Evolutionary conservation across 257 asterid genomes (phyloP).

Genomic region (Nicotiana tomentosiformis): DNA sequence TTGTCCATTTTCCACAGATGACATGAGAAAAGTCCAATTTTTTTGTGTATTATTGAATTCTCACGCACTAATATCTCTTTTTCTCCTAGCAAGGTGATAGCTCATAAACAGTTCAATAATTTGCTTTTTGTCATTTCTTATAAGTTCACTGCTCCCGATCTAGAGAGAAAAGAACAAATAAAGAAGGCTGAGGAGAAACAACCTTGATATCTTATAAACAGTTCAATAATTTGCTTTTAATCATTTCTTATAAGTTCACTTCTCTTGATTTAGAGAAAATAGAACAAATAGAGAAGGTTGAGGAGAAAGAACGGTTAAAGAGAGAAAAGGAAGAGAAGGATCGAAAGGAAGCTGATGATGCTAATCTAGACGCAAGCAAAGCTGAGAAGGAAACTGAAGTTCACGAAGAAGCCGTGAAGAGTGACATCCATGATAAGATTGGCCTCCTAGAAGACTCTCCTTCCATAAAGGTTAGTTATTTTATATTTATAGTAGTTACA

Average conservation of each 20-base stretch:
- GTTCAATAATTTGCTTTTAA: not conserved
- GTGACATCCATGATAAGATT: conserved; percentile 34
- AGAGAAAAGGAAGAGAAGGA: conserved; percentile 79
- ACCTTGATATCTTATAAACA: not conserved
- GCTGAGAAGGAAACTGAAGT: conserved; percentile 30
- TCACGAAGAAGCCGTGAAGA: conserved; percentile 31
- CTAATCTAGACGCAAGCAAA: conserved; percentile 35
- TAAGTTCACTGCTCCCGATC: conserved; percentile 12
- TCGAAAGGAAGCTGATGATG: conserved; percentile 53
- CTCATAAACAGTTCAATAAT: not conserved
- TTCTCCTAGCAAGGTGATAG: not conserved
- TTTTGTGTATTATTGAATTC: not conserved
- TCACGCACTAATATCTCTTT: not conserved
- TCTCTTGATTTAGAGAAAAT: conserved; percentile 50
- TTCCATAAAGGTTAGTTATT: conserved; percentile 35
- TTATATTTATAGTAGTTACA: not conserved
- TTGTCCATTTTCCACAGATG: not conserved
- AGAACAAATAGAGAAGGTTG: conserved; percentile 87
- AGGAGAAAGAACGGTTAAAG: conserved; percentile 76
- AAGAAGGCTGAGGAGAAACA: conserved; percentile 39
- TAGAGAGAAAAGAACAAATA: conserved; percentile 82
- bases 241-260: not conserved
- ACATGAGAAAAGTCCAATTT: not conserved
- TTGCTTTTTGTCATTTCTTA: not conserved
- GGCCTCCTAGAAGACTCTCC: conserved; percentile 41